A percentile compares a stretch with the other conserved stretches of the same genome.
phyloP scores from a whole-genome alignment of 352 stramenopile species.

The Phytophthora sansomeana region DNA sequence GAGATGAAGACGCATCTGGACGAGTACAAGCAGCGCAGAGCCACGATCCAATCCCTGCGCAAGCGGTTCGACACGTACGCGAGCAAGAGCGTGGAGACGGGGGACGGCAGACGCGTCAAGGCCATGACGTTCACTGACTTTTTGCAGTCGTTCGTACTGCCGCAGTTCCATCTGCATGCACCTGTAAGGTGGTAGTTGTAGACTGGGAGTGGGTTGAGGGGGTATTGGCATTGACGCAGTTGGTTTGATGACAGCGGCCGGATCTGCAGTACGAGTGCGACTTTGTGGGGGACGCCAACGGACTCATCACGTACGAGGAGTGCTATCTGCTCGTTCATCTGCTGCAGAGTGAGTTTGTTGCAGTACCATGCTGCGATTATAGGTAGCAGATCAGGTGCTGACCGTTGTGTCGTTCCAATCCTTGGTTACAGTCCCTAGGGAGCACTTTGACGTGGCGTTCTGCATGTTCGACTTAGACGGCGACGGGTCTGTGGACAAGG shows the following conservation, averaged over 20 bases:
- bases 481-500: constrained; percentile 77
- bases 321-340: constrained; percentile 83
- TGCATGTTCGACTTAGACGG: constrained; percentile 85
- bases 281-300: constrained; percentile 75
- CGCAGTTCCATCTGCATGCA: constrained; percentile 67
- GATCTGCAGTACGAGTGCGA: constrained; percentile 73
- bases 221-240: background rate
- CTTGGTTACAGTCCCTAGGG: constrained; percentile 57
- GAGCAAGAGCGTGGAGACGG: constrained; percentile 45
- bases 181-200: constrained; percentile 41
- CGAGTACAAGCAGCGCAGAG: constrained; percentile 59
- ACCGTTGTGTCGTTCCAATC: background rate
- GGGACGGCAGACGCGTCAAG: constrained; percentile 32
- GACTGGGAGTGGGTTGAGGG: background rate
- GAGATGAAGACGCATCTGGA: constrained; percentile 74
- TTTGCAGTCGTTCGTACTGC: constrained; percentile 75
- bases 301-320: constrained; percentile 84
- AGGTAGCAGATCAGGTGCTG: background rate
- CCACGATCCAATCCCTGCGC: constrained; percentile 50
- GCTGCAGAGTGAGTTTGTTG: constrained; percentile 61
- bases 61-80: constrained; percentile 71
- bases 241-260: constrained; percentile 44
- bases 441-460: constrained; percentile 84
- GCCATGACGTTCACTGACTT: constrained; percentile 89
- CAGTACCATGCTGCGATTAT: background rate